These are phyloP conservation scores for Arachis stenosperma DNA, from an alignment of 306 rosid species.

Conservation along the genomic window DNA sequence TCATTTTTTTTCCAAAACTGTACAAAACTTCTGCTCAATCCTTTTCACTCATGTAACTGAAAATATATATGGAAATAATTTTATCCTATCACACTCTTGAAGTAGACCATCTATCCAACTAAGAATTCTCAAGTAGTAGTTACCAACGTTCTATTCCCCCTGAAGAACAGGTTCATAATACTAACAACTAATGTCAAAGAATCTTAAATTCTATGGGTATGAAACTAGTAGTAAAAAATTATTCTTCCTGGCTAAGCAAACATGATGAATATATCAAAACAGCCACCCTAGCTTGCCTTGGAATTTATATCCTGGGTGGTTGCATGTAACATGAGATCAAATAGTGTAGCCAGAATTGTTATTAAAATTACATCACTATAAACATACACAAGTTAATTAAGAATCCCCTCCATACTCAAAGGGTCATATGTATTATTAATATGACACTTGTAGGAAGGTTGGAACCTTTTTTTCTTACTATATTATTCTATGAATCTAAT, in stretches of 20 bases:
- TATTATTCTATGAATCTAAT: constrained; percentile 61
- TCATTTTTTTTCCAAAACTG: neutral
- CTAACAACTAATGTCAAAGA: neutral
- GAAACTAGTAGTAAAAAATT: neutral
- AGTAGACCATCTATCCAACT: constrained; percentile 1
- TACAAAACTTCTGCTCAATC: constrained; percentile 17
- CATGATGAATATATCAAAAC: constrained; percentile 5
- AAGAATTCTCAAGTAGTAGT: constrained; percentile 8
- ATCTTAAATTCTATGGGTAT: constrained; percentile 6
- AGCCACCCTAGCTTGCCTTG: constrained; percentile 4
- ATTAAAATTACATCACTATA: constrained; percentile 24
- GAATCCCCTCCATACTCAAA: constrained; percentile 40
- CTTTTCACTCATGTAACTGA: neutral
- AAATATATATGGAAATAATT: constrained; percentile 11
- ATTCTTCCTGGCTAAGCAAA: constrained; percentile 13
- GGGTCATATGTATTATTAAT: constrained; percentile 20
- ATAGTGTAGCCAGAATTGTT: neutral
- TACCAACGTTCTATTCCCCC: constrained; percentile 10
- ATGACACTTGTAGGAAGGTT: constrained; percentile 16
- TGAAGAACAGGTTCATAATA: neutral
- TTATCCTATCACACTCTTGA: constrained; percentile 25
- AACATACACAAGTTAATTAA: neutral
- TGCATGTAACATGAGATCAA: constrained; percentile 13
- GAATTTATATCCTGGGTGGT: constrained; percentile 40
- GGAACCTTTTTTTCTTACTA: neutral